Evolutionary conservation across 192 early-diverging fungal genomes (phyloP).

Genomic region (Umbelopsis isabellina): DNA sequence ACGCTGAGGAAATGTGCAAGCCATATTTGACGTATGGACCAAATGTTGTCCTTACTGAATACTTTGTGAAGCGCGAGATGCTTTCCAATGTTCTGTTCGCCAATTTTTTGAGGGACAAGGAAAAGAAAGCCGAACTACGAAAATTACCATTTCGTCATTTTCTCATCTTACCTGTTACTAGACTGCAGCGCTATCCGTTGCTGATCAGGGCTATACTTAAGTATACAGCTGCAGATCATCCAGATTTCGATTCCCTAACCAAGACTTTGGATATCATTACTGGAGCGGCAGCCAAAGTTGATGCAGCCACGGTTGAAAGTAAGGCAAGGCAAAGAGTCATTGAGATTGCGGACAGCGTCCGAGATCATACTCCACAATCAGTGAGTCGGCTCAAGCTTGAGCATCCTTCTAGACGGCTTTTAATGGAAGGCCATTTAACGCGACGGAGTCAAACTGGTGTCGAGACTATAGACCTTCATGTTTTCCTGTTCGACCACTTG

Average conservation of each 20-base stretch:
- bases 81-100: slow-evolving; percentile 64
- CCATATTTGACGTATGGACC: slow-evolving; percentile 82
- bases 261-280: slow-evolving; percentile 6
- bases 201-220: slow-evolving; percentile 82
- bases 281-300: slow-evolving; percentile 23
- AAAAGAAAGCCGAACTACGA: slow-evolving; percentile 43
- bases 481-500: slow-evolving; percentile 91
- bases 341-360: slow-evolving; percentile 28
- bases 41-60: slow-evolving; percentile 75
- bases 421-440: slow-evolving; percentile 80
- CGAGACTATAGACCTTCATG: slow-evolving; percentile 67
- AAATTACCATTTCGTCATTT: slow-evolving; percentile 39
- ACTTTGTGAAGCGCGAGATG: slow-evolving; percentile 70
- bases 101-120: slow-evolving; percentile 73
- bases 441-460: slow-evolving; percentile 27
- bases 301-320: slow-evolving; percentile 10
- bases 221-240: slow-evolving; percentile 74
- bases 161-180: slow-evolving; percentile 78
- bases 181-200: slow-evolving; percentile 84
- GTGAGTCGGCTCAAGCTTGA: slow-evolving; percentile 58
- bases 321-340: slow-evolving; percentile 10
- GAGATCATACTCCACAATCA: background rate
- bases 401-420: slow-evolving; percentile 67
- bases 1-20: slow-evolving; percentile 63
- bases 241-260: slow-evolving; percentile 68